phyloP scores from a whole-genome alignment of 2,329 filamentous ascomycete species.

The Phaeosphaeria sp. region DNA sequence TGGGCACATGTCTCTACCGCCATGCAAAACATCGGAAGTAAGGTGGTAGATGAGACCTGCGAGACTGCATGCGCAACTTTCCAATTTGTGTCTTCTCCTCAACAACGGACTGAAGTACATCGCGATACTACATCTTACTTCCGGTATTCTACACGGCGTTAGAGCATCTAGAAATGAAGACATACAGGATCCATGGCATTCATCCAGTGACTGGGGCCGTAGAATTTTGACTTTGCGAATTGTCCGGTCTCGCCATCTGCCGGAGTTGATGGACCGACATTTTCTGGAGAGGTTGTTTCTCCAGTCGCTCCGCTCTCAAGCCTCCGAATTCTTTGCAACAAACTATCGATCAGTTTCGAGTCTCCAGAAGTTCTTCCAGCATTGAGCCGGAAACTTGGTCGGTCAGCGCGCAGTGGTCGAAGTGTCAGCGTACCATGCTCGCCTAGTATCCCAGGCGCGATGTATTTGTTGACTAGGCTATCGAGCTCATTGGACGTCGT shows the following conservation, averaged over 20 bases:
- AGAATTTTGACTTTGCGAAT: slow-evolving; percentile 60
- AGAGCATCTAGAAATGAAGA: neutral
- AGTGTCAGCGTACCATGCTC: slow-evolving; percentile 11
- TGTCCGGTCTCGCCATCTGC: slow-evolving; percentile 1
- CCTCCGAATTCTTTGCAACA: slow-evolving; percentile 8
- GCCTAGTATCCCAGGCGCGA: slow-evolving; percentile 20
- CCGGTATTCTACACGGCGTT: no score
- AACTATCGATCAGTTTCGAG: slow-evolving; percentile 6
- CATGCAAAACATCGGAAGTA: no score
- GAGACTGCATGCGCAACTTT: no score
- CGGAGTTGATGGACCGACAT: neutral
- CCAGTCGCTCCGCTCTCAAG: slow-evolving; percentile 10
- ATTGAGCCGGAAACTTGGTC: slow-evolving; percentile 3
- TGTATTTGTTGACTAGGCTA: slow-evolving; percentile 17
- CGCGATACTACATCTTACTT: no score
- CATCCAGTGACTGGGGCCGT: slow-evolving; percentile 63
- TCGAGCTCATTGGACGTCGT: slow-evolving; percentile 16
- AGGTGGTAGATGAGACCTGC: no score
- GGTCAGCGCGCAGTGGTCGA: slow-evolving; percentile 4
- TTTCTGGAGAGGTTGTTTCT: neutral
- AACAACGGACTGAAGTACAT: no score
- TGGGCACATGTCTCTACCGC: no score
- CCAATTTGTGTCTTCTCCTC: no score
- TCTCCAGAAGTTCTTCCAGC: slow-evolving; percentile 1
- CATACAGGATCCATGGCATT: slow-evolving; percentile 40